Evolutionary conservation across 345 rosid genomes (phyloP).

Genomic region (Citrus inodora): DNA sequence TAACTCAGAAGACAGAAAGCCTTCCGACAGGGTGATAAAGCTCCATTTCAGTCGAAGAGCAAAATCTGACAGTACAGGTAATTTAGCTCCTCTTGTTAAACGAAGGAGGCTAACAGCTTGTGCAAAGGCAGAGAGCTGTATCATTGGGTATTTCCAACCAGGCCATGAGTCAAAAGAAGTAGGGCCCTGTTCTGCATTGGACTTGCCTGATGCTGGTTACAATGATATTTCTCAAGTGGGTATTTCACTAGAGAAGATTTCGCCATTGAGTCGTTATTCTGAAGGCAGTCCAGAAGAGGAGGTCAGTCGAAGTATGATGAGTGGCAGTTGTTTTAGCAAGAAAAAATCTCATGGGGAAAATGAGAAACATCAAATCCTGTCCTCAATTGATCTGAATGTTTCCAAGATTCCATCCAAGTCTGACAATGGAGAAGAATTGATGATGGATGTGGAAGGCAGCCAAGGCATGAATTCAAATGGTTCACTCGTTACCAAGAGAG

Average conservation of each 20-base stretch:
- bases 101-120: conserved; percentile 54
- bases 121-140: conserved; percentile 34
- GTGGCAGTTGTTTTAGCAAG: conserved; percentile 3
- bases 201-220: conserved; percentile 19
- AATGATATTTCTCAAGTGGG: conserved; percentile 15
- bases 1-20: conserved; percentile 23
- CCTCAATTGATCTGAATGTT: conserved; percentile 31
- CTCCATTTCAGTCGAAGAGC: conserved; percentile 39
- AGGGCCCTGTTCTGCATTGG: conserved; percentile 18
- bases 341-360: conserved; percentile 10
- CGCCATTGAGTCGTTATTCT: conserved; percentile 9
- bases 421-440: conserved; percentile 16
- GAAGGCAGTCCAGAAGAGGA: conserved; percentile 24
- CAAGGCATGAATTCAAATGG: conserved; percentile 16
- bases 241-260: conserved; percentile 15
- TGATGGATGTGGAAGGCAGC: conserved; percentile 19
- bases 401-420: conserved; percentile 18
- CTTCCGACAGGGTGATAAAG: conserved; percentile 34
- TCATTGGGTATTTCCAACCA: conserved; percentile 22
- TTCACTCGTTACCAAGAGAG: conserved; percentile 9
- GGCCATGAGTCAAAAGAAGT: conserved; percentile 29
- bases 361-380: conserved; percentile 17
- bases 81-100: conserved; percentile 41
- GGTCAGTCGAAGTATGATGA: conserved; percentile 6
- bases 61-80: conserved; percentile 32